A percentile compares a stretch with the other conserved stretches of the same genome.
phyloP scores from a whole-genome alignment of 768 basidiomycete species.

The Cyathus striatus region DNA sequence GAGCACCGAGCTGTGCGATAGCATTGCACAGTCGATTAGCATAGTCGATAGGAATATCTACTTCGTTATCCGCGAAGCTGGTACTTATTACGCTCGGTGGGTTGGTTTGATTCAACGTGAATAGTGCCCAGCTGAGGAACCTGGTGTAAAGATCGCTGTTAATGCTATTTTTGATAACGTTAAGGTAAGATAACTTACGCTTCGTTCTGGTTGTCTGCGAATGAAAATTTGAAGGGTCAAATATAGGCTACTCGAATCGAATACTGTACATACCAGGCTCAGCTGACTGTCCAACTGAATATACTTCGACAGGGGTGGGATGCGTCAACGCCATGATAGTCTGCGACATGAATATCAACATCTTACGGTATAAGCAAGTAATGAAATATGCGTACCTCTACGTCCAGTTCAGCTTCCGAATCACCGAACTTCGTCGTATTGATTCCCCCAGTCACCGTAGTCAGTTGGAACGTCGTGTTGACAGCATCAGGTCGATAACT shows the following conservation, averaged over 20 bases:
- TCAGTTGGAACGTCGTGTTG: not conserved
- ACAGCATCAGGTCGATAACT: not conserved
- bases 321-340: no score
- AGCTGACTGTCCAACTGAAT: not conserved
- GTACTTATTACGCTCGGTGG: not conserved
- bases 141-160: not conserved
- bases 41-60: not conserved
- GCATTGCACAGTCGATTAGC: not conserved
- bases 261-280: no score
- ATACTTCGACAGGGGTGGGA: not conserved
- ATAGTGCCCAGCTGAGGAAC: not conserved
- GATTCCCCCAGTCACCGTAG: not conserved
- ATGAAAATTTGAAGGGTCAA: no score
- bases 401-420: not conserved
- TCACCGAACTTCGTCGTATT: not conserved
- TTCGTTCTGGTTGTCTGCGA: no score
- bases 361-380: no score
- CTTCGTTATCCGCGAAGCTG: not conserved
- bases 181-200: no score
- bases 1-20: conserved; percentile 12
- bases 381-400: not conserved
- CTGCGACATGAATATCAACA: no score
- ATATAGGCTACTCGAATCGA: no score
- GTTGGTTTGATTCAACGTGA: not conserved
- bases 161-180: no score